Evolutionary conservation across 352 stramenopile genomes (phyloP), one percentile per base, ranked within the genome.

Genomic region (Globisporangium recalcitrans): DNA sequence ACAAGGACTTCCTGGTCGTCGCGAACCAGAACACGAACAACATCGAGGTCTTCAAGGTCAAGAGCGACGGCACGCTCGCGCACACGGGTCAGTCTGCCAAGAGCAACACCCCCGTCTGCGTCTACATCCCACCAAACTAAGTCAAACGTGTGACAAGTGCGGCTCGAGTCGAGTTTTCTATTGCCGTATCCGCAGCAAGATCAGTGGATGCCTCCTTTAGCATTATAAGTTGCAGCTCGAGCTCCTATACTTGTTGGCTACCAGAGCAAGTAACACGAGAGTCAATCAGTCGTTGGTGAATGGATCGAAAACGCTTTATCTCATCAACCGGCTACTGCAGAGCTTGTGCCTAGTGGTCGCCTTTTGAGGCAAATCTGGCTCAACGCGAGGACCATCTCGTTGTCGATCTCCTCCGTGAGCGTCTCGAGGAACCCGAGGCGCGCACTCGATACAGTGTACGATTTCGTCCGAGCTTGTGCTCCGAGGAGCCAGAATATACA

Each of bases 311-410:
- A n/a, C n/a, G n/a, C n/a, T n/a, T n/a, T n/a, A n/a, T n/a, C n/a
- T n/a, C n/a, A n/a, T n/a, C n/a, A n/a, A n/a, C n/a, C n/a, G n/a
- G n/a, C n/a, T n/a, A n/a, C n/a, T n/a, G n/a, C n/a, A n/a, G n/a
- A n/a, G n/a, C n/a, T n/a, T n/a, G n/a, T n/a, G n/a, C n/a, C n/a
- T n/a, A n/a, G n/a, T n/a, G 85, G 51, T 91, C 2, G 77, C 63
- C 53, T 90, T 63, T 91, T 78, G 26, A 79, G 67, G 63, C 91
- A 93, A 21, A 93, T 88, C 69, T 91, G 85, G 67, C 91, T 90
- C 51, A 93, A 82, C 5, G 85, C 85, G 8, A 93, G 68, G 3
- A 82, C 82, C n/a, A 93, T 93, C 49, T 93, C 85, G 13, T 84
- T 75, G 58, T 93, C 85, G 42, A 93, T 86, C 48, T 90, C 80